phyloP scores from a whole-genome alignment of 140 eudicot species.

The Oenanthe javanica region DNA sequence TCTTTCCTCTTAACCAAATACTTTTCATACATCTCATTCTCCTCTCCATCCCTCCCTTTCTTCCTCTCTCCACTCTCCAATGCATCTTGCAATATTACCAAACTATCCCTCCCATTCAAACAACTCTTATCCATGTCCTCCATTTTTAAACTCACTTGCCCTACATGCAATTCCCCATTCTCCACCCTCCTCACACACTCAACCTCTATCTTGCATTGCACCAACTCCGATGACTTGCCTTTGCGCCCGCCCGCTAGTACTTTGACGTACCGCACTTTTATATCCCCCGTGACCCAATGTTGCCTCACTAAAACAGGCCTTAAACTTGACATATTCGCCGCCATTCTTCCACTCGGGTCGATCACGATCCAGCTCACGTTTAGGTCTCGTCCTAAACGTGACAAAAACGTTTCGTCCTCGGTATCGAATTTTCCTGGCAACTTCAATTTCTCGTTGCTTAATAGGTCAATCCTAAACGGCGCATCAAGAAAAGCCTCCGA shows the following conservation, averaged over 20 bases:
- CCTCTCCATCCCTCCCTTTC: slow-evolving; percentile 12
- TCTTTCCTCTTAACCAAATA: slow-evolving; percentile 17
- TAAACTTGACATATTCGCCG: slow-evolving; percentile 32
- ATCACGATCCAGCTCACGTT: slow-evolving; percentile 49
- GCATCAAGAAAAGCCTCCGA: slow-evolving; percentile 2
- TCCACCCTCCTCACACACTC: slow-evolving; percentile 28
- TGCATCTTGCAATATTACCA: slow-evolving; percentile 21
- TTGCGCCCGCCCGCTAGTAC: slow-evolving; percentile 21
- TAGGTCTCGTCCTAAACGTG: slow-evolving; percentile 9
- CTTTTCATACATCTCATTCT: slow-evolving; percentile 23
- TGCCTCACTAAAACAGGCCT: slow-evolving; percentile 31
- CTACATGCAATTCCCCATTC: slow-evolving; percentile 21
- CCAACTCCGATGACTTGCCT: background rate
- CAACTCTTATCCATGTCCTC: slow-evolving; percentile 36
- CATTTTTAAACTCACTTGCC: slow-evolving; percentile 32
- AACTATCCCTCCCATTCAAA: slow-evolving; percentile 33
- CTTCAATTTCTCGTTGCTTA: slow-evolving; percentile 22
- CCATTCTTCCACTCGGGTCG: slow-evolving; percentile 29
- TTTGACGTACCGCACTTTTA: slow-evolving; percentile 21
- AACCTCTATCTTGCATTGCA: slow-evolving; percentile 32
- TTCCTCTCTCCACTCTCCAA: slow-evolving; percentile 29
- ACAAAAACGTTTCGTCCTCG: slow-evolving; percentile 14
- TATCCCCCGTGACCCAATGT: slow-evolving; percentile 44
- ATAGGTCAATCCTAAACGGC: slow-evolving; percentile 32
- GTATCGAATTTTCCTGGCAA: slow-evolving; percentile 14